A percentile compares a stretch with the other conserved stretches of the same genome.
phyloP scores from a whole-genome alignment of 1,284 basidiomycete genomes.

The Ustilago tritici region DNA sequence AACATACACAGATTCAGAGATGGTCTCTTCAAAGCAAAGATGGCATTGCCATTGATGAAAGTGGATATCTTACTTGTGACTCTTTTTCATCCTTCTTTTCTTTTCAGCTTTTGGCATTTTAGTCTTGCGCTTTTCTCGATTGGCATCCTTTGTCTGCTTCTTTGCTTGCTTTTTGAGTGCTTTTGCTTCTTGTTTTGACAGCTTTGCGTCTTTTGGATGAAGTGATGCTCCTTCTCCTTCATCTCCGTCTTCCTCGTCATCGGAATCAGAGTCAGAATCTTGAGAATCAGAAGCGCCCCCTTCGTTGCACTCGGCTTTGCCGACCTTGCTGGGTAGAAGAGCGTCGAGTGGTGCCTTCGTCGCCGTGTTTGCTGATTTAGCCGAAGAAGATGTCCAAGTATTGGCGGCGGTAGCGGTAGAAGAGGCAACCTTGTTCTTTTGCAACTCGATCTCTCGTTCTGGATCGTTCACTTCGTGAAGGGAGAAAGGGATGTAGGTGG shows the following conservation, averaged over 20 bases:
- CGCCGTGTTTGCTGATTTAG: too few species aligned
- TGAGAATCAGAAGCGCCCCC: conserved; percentile 7
- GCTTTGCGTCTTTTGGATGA: conserved; percentile 38
- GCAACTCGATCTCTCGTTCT: conserved; percentile 60
- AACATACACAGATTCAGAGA: not conserved
- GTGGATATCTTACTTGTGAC: conserved; percentile 38
- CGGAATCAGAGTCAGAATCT: conserved; percentile 14
- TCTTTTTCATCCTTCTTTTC: conserved; percentile 64
- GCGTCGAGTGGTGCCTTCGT: conserved; percentile 7
- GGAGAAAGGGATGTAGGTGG: conserved; percentile 65
- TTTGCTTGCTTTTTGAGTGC: conserved; percentile 56
- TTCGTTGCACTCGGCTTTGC: not conserved
- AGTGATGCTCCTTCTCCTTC: conserved; percentile 1
- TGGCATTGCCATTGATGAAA: not conserved
- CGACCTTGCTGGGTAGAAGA: conserved; percentile 5
- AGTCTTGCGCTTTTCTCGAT: conserved; percentile 63
- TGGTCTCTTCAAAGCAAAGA: not conserved
- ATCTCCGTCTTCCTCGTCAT: conserved; percentile 11
- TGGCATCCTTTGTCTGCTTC: conserved; percentile 57
- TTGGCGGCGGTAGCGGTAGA: not conserved
- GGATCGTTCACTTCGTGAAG: conserved; percentile 67
- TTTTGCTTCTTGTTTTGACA: conserved; percentile 45
- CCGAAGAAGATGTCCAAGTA: not conserved
- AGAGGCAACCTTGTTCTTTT: conserved; percentile 6
- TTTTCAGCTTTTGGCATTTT: conserved; percentile 69